A percentile compares a stretch with the other conserved stretches of the same genome.
Conservation (phyloP, 2,329 filamentous ascomycete genomes). For the Drechslerella coelobrocha region DNA sequence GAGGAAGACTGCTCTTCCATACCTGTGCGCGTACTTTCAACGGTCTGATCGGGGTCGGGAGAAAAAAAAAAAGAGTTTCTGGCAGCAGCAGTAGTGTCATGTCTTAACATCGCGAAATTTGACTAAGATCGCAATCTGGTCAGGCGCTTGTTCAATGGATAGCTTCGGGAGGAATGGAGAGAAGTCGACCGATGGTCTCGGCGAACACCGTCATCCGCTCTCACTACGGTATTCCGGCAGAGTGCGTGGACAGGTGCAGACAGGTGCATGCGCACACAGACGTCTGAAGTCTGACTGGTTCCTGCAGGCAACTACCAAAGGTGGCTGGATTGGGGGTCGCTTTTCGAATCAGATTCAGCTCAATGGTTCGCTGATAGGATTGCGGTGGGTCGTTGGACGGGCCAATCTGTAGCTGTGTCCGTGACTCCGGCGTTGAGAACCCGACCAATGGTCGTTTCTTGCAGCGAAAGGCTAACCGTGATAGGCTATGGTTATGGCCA, state of each 20-base stretch:
- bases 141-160: not conserved
- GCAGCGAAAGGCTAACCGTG: constrained; percentile 32
- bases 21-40: not conserved
- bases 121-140: constrained; percentile 2
- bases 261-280: constrained; percentile 1
- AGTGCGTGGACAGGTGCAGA: not conserved
- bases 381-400: not conserved
- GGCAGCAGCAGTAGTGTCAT: not conserved
- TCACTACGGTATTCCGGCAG: not conserved
- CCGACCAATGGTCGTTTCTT: constrained; percentile 40
- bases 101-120: constrained; percentile 4
- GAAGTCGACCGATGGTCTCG: not conserved
- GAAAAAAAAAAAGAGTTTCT: too few relatives aligned
- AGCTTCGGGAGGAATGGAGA: not conserved
- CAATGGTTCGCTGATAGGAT: not conserved
- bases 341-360: not conserved
- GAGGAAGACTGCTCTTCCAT: not conserved
- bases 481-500: constrained; percentile 32
- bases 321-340: not conserved
- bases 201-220: not conserved
- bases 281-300: not conserved
- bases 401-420: constrained; percentile 20
- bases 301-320: not conserved
- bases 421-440: constrained; percentile 34
- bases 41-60: not conserved